phyloP scores from a whole-genome alignment of 2,329 filamentous ascomycete genomes.

The Sporothrix globosa region DNA sequence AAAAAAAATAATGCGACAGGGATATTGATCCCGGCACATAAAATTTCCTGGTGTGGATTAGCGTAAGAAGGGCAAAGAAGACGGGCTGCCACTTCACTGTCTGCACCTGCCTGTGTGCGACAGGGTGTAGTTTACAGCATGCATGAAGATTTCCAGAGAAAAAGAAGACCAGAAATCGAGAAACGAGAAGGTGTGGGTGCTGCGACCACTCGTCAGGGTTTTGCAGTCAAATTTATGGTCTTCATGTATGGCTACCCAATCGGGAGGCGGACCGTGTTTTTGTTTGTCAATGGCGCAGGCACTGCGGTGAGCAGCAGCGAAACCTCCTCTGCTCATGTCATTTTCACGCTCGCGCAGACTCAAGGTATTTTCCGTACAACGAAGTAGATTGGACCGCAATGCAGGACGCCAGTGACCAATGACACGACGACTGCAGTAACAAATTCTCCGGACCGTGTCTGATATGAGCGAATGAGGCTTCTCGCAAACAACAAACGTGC shows the following conservation, averaged over 20 bases:
- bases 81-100: not conserved
- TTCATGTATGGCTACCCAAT: slow-evolving; percentile 32
- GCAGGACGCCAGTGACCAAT: slow-evolving; percentile 24
- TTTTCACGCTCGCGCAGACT: no score
- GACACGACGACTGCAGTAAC: slow-evolving; percentile 9
- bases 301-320: slow-evolving; percentile 22
- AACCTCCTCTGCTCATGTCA: no score
- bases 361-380: no score
- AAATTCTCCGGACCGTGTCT: not conserved
- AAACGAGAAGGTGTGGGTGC: slow-evolving; percentile 11
- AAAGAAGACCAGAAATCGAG: not conserved
- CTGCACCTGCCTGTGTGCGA: not conserved
- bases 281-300: not conserved
- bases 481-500: not conserved
- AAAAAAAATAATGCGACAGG: not conserved
- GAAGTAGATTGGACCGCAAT: slow-evolving; percentile 29
- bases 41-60: slow-evolving; percentile 6
- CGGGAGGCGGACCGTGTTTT: slow-evolving; percentile 5
- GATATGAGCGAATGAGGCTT: not conserved
- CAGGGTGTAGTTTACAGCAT: slow-evolving; percentile 29
- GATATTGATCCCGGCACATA: not conserved
- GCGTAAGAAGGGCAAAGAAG: slow-evolving; percentile 11
- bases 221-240: not conserved
- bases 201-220: not conserved
- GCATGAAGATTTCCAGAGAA: slow-evolving; percentile 3